Evolutionary conservation across 257 asterid genomes (phyloP), one percentile per base, ranked within the genome.

Genomic region (Nicotiana knightiana): DNA sequence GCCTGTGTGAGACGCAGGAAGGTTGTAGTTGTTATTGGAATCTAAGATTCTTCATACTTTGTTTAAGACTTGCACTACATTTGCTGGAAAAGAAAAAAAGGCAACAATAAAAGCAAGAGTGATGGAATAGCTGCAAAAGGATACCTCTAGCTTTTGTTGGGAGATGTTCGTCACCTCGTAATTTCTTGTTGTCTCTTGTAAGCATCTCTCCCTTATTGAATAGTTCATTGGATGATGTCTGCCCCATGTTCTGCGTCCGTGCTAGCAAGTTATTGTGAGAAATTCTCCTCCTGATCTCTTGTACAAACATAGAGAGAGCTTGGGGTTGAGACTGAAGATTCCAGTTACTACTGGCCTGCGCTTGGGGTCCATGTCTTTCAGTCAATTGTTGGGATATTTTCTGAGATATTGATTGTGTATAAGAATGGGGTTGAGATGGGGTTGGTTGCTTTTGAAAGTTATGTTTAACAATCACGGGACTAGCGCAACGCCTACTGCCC

Each of bases 71-170:
- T 28, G 30, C 17, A 26, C 28, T 51, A 24, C 46, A 53, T 43
- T 51, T 75, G 80, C 64, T 75, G 43, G 9, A 39, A 18, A 51
- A 53, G 51, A 13, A 16, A 51, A 16, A 13, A 66, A 7, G 15
- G 18, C 51, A 75, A 28, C 43, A 75, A 73, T 28, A 28, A 28
- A 75, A 51, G 64, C 63, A 4, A 51, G 80, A 75, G 46, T 75
- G 63, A 28, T 51, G 64, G n/a, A 62, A 75, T 53, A 16, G 48
- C 37, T 58, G 28, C 64, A 58, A 57, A 62, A 78, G 64, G 28
- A 79, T 89, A 95, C 99, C 97, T 83, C 82, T 73, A 75, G 86
- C 76, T 79, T 88, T 87, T 88, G 83, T 86, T 68, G 88, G 55
- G 87, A 87, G 79, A 48, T 79, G 83, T 81, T 73, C 81, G 77